These are phyloP conservation scores for Theobroma cacao DNA, from an alignment of 345 rosid genomes.

Conservation along the genomic window DNA sequence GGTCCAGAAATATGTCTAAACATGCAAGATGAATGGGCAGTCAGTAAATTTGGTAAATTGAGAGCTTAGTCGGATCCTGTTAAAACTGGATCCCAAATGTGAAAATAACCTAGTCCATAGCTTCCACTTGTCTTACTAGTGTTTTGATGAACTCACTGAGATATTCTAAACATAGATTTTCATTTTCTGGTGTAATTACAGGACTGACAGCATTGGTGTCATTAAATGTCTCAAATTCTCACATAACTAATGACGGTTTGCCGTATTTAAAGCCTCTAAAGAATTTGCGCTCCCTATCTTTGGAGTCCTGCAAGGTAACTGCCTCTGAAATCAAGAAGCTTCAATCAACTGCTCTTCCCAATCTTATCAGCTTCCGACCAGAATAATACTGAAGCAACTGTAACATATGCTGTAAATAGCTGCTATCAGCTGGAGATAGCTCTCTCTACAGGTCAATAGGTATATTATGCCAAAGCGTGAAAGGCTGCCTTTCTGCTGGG, in stretches of 20 bases:
- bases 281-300: conserved; percentile 34
- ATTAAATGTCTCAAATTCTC: conserved; percentile 50
- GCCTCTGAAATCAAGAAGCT: conserved; percentile 52
- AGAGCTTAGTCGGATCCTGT: background rate
- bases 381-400: conserved; percentile 19
- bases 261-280: conserved; percentile 47
- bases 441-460: background rate
- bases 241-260: conserved; percentile 45
- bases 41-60: background rate
- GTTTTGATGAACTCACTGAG: background rate
- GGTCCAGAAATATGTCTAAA: background rate
- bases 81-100: background rate
- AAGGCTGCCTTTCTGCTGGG: background rate
- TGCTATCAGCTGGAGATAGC: background rate
- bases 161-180: background rate
- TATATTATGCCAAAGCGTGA: background rate
- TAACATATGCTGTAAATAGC: background rate
- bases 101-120: background rate
- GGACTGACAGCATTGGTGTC: conserved; percentile 54
- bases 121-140: background rate
- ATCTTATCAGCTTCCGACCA: conserved; percentile 48
- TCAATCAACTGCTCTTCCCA: conserved; percentile 42
- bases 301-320: conserved; percentile 58
- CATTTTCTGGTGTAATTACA: conserved; percentile 20
- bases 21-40: background rate